Evolutionary conservation across 495 filamentous ascomycete species (phyloP), one percentile per base, ranked within the genome.

Genomic region (Peziza echinospora): DNA sequence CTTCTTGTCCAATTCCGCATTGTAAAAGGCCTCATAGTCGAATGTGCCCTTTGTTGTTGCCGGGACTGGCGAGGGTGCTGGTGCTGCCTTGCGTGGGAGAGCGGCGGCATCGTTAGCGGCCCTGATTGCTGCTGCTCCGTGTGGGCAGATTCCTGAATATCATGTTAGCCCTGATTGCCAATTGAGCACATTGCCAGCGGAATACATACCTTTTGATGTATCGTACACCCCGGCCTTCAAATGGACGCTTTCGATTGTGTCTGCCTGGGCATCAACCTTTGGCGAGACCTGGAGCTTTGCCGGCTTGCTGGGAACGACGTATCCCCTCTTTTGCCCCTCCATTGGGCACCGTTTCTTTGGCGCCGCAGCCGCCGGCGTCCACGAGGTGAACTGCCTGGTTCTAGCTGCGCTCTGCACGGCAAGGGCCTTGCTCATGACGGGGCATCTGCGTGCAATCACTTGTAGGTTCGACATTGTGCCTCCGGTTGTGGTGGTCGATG

Each of bases 401-500:
- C 10, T 17, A 22, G 41, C 41, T 10, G 16, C 41, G 56, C 80
- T 80, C 69, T 93, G 87, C 17, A 93, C 76, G 41, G 83, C 82
- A 55, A 97, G 71, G 39, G 89, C 89, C 69, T 93, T 93, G 62
- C 84, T 86, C 89, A 97, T 97, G 61, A 97, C 76, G 48, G 89
- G 89, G 75, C 89, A 97, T 55, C 89, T 84, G 57, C 83, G 80
- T 53, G 85, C 89, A 51, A 92, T 72, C 45, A 89, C 75, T 70
- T 94, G 91, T 52, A 97, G 73, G 65, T 94, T 96, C 55, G 85
- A 93, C 76, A 96, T 93, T 62, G 79, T 82, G 51, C 86, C 83
- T 44, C 85, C 87, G 51, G 84, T 80, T 23, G 76, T 77, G 41
- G 77, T 84, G 43, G 70, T 72, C 63, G 61, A 67, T 66, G 55